Evolutionary conservation across 1,284 basidiomycete species (phyloP), one percentile per base, ranked within the genome.

Genomic region (Afroboletus lepidellus): DNA sequence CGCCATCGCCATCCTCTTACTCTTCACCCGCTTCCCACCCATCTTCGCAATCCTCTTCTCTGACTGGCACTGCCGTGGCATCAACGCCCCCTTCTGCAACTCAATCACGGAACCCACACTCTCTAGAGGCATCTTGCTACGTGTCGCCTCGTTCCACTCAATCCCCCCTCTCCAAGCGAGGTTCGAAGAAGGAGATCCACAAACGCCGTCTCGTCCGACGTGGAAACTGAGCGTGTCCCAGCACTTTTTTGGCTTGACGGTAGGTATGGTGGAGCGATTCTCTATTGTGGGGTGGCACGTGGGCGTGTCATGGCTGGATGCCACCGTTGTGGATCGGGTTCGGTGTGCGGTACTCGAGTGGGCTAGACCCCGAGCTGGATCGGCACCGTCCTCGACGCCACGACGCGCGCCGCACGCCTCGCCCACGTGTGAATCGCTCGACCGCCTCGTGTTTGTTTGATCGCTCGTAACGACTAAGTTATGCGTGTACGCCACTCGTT

Each of bases 191-290:
- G 36, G 45, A 52, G 23, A 41, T 38, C 15, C 63, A 61, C 59
- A 64, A 69, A 39, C 63, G 50, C 20, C 66, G 66, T 25, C 63
- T 64, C 11, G n/a, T 64, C 18, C 60, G 53, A 41, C 63, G 61
- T 11, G 23, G 32, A 23, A 38, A 41, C n/a, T 61, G 46, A 63
- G 27, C 25, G n/a, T 9, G 38, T 24, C 38, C 38, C 23, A 16
- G 13, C 15, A 16, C 13, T 3, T 38, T 18, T 8, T 21, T 8
- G 15, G 41, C 25, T 23, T 24, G 46, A 16, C 23, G 38, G n/a
- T n/a, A n/a, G n/a, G n/a, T 25, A 38, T 7, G 49, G 39, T 42
- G 8, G 24, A 8, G 24, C 18, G 12, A 25, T 29, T 36, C 44
- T 23, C 33, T 23, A 15, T 6, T 27, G 49, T 39, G 37, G 38